These are phyloP conservation scores for Hypoxylon sp. DNA, from an alignment of 2,329 filamentous ascomycete species.

Conservation along the genomic window DNA sequence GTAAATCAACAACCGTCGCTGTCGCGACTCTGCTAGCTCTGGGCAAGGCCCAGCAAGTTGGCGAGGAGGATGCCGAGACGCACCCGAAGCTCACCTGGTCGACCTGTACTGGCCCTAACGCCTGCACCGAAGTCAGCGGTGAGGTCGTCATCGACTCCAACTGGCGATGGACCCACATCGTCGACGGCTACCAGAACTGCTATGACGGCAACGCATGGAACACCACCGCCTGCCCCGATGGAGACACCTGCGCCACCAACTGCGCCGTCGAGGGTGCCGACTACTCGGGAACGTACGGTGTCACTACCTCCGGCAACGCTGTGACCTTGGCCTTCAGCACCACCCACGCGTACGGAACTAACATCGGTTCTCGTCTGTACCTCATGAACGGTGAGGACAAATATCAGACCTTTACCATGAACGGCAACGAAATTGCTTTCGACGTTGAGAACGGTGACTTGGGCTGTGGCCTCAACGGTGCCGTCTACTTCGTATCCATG, in stretches of 20 bases:
- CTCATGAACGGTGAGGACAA: slow-evolving; percentile 65
- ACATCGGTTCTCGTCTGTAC: slow-evolving; percentile 63
- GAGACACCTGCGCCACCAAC: slow-evolving; percentile 54
- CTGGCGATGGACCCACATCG: slow-evolving; percentile 62
- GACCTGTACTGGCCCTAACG: slow-evolving; percentile 56
- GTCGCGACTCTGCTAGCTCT: slow-evolving; percentile 51
- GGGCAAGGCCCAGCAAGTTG: slow-evolving; percentile 56
- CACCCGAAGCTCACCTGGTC: slow-evolving; percentile 61
- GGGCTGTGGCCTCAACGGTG: slow-evolving; percentile 70
- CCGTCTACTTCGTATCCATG: slow-evolving; percentile 68
- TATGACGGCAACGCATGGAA: slow-evolving; percentile 58
- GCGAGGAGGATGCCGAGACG: slow-evolving; percentile 52
- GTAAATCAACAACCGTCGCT: slow-evolving; percentile 37
- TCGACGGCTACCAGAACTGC: slow-evolving; percentile 57
- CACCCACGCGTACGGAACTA: slow-evolving; percentile 50
- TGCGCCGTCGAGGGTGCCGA: slow-evolving; percentile 59
- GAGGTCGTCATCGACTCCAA: slow-evolving; percentile 62
- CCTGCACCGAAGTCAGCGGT: slow-evolving; percentile 56
- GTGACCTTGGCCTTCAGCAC: slow-evolving; percentile 63
- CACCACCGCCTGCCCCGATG: slow-evolving; percentile 50
- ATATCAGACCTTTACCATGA: slow-evolving; percentile 68
- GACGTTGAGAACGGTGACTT: slow-evolving; percentile 71
- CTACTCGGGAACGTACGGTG: slow-evolving; percentile 58
- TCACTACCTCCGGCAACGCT: slow-evolving; percentile 57
- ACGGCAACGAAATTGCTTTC: slow-evolving; percentile 71